A percentile compares a stretch with the other conserved stretches of the same genome.
phyloP scores from a whole-genome alignment of 768 basidiomycete species.

The Tylopilus intermedius region DNA sequence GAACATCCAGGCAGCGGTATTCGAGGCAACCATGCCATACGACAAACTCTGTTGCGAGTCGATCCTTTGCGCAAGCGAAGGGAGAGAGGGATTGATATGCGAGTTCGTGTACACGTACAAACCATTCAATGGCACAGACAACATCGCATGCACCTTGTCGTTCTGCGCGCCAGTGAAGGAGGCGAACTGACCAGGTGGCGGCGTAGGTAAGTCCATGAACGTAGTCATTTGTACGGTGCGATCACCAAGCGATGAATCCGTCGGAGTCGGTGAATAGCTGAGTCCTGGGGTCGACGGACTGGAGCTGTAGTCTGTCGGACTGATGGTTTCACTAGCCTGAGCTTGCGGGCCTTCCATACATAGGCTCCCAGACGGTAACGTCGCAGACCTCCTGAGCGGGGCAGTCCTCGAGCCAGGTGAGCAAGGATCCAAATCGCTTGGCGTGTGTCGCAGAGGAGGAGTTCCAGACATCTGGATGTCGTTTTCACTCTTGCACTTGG shows the following conservation, averaged over 20 bases:
- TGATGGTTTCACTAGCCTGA: neutral
- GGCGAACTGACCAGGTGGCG: conserved; percentile 35
- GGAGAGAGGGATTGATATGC: conserved; percentile 10
- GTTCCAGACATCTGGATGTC: conserved; percentile 22
- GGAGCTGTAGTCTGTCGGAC: conserved; percentile 25
- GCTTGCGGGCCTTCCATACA: conserved; percentile 13
- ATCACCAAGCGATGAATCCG: conserved; percentile 52
- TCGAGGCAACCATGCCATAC: conserved; percentile 9
- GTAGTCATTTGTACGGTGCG: conserved; percentile 53
- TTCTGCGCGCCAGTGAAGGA: conserved; percentile 32
- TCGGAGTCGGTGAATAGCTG: conserved; percentile 56
- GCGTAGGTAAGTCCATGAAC: conserved; percentile 43
- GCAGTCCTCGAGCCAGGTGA: conserved; percentile 12
- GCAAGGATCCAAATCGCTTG: conserved; percentile 2
- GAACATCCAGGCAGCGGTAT: conserved; percentile 13
- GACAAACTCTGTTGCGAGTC: conserved; percentile 15
- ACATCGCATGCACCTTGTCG: conserved; percentile 27
- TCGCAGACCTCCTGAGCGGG: conserved; percentile 38
- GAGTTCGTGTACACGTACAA: conserved; percentile 16
- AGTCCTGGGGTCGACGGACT: conserved; percentile 56
- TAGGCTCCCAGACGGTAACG: conserved; percentile 37
- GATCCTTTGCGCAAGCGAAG: conserved; percentile 8
- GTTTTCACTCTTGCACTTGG: conserved; percentile 50
- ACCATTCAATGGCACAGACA: conserved; percentile 14
- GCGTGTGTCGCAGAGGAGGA: neutral